These are phyloP conservation scores for Boletellus ananas DNA, from an alignment of 768 basidiomycete species.

Conservation along the genomic window DNA sequence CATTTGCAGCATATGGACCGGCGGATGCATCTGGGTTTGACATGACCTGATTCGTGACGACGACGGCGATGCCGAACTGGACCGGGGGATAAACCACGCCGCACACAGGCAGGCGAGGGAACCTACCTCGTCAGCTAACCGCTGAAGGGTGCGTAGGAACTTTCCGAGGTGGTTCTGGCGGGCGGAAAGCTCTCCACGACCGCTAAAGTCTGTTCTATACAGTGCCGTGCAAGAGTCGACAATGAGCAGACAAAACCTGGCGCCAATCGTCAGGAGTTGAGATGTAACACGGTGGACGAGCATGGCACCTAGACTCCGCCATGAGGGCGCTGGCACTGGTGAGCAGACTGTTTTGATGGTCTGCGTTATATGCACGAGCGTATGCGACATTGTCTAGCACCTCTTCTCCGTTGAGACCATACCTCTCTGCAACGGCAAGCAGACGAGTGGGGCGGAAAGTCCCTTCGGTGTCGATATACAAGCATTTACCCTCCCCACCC, in stretches of 20 bases:
- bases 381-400: slow-evolving; percentile 98
- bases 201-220: slow-evolving; percentile 93
- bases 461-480: slow-evolving; percentile 99
- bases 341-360: slow-evolving; percentile 89
- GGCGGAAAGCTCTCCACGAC: slow-evolving; percentile 91
- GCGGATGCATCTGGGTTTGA: slow-evolving; percentile 96
- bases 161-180: slow-evolving; percentile 95
- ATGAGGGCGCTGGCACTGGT: slow-evolving; percentile 96
- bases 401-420: slow-evolving; percentile 96
- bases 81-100: slow-evolving; percentile 5
- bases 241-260: slow-evolving; percentile 91
- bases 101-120: slow-evolving; percentile 1
- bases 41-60: slow-evolving; percentile 98
- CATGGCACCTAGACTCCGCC: slow-evolving; percentile 87
- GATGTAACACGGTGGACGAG: slow-evolving; percentile 19
- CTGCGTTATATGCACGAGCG: slow-evolving; percentile 97
- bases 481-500: slow-evolving; percentile 97
- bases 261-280: slow-evolving; percentile 6
- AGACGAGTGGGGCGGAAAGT: slow-evolving; percentile 97
- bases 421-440: slow-evolving; percentile 91
- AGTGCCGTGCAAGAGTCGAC: slow-evolving; percentile 96
- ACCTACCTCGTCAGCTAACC: slow-evolving; percentile 92
- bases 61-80: slow-evolving; percentile 96
- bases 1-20: slow-evolving; percentile 81
- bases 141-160: slow-evolving; percentile 88